Conservation (phyloP, 768 basidiomycete genomes). For the Neoboletus subvelutipes region DNA sequence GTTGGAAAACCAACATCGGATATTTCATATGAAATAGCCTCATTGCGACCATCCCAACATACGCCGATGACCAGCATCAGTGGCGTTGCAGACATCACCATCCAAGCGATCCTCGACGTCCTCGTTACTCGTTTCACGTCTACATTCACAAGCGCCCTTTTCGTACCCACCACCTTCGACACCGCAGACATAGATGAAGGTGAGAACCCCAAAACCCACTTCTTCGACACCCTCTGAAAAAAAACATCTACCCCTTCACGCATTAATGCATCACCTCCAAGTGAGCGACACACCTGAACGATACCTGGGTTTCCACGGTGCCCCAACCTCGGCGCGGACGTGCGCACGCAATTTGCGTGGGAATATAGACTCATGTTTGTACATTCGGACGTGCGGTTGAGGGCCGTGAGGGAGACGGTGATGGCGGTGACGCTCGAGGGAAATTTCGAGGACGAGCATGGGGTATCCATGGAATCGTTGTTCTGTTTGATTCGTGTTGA, state of each 20-base stretch:
- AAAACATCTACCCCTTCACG: not conserved
- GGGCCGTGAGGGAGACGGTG: too few relatives aligned
- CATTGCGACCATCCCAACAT: not conserved
- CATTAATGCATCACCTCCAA: conserved; percentile 1
- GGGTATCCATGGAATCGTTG: too few relatives aligned
- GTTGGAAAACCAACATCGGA: too few relatives aligned
- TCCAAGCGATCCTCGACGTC: not conserved
- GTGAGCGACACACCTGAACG: not conserved
- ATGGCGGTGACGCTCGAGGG: conserved; percentile 7
- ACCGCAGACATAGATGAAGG: not conserved
- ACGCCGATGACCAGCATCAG: not conserved
- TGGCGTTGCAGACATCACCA: not conserved
- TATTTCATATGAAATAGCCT: not conserved
- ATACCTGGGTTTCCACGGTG: not conserved
- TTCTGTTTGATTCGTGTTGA: too few relatives aligned
- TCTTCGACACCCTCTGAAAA: conserved; percentile 3
- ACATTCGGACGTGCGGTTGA: not conserved
- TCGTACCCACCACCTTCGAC: not conserved
- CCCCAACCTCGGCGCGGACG: too few relatives aligned
- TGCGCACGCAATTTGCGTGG: too few relatives aligned
- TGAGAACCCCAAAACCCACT: not conserved
- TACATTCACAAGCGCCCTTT: not conserved
- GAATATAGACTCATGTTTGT: not conserved
- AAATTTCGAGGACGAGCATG: not conserved
- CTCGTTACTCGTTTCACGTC: conserved; percentile 1